Percentiles rank a stretch among this genome's conserved stretches.
Conservation (phyloP, 2,329 filamentous ascomycete genomes). For the Fusarium sp. region DNA sequence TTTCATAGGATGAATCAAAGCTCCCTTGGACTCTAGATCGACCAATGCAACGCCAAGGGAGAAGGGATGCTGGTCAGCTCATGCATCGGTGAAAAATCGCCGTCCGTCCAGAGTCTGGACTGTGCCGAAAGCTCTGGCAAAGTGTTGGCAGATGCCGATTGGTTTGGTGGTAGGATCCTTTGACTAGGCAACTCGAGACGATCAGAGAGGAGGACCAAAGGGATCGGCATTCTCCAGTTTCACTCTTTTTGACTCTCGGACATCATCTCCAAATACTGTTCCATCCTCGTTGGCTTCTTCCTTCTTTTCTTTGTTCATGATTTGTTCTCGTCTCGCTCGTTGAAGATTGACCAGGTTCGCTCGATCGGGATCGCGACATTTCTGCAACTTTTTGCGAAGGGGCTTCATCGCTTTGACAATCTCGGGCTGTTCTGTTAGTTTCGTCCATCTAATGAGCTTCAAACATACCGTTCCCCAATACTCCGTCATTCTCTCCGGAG, state of each 20-base stretch:
- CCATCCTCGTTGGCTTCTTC: conserved; percentile 56
- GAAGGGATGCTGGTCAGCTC: conserved; percentile 26
- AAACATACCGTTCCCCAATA: conserved; percentile 66
- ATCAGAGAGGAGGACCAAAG: conserved; percentile 61
- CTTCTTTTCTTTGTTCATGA: conserved; percentile 61
- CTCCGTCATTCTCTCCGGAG: conserved; percentile 66
- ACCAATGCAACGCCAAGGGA: conserved; percentile 24
- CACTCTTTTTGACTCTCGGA: conserved; percentile 61
- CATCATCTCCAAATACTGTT: conserved; percentile 61
- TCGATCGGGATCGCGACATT: conserved; percentile 80
- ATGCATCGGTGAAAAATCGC: conserved; percentile 31
- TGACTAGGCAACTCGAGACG: conserved; percentile 33
- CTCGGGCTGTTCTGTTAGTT: conserved; percentile 57
- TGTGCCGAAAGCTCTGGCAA: conserved; percentile 4
- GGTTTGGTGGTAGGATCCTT: conserved; percentile 12
- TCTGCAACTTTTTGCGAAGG: conserved; percentile 77
- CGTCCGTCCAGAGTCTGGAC: conserved; percentile 17
- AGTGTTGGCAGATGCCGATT: conserved; percentile 31
- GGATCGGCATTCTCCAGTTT: conserved; percentile 62
- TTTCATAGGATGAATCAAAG: conserved; percentile 12
- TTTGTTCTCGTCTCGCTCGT: conserved; percentile 70
- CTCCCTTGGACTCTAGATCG: conserved; percentile 16
- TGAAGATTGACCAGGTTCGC: conserved; percentile 79
- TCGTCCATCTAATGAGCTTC: not conserved
- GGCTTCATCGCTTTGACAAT: conserved; percentile 63